phyloP scores from a whole-genome alignment of 2,329 filamentous ascomycete genomes.

The Metarhizium rileyi region DNA sequence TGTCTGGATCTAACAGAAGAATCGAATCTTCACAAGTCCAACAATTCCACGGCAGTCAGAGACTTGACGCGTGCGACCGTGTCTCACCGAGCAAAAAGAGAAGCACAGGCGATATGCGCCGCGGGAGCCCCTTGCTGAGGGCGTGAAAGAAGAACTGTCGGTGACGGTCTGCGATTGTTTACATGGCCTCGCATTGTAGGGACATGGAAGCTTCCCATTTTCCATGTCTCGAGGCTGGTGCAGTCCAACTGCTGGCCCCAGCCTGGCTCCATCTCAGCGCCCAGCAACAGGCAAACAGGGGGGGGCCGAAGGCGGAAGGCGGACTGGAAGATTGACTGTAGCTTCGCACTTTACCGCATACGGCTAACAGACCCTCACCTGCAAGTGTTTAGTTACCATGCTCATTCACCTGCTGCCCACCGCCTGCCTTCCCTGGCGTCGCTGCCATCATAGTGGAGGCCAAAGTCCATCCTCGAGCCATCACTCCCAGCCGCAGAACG shows the following conservation, averaged over 20 bases:
- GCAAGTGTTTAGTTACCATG: no score
- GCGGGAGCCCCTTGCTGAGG: not conserved
- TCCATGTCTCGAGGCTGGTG: no score
- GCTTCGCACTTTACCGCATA: not conserved
- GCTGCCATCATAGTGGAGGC: slow-evolving; percentile 4
- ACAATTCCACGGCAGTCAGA: not conserved
- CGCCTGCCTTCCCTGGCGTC: slow-evolving; percentile 4
- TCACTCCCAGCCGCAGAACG: not conserved
- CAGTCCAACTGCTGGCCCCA: not conserved
- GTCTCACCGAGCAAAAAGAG: not conserved
- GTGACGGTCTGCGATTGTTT: not conserved
- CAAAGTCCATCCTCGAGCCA: not conserved
- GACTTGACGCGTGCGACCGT: not conserved
- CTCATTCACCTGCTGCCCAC: not conserved
- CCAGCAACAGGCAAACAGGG: no score
- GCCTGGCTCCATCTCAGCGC: no score
- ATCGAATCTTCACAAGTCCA: not conserved
- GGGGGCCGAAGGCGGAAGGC: no score
- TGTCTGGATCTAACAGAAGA: slow-evolving; percentile 15
- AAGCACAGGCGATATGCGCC: slow-evolving; percentile 2
- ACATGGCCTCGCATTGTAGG: no score
- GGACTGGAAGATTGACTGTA: no score
- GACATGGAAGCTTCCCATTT: no score
- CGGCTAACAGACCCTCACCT: no score
- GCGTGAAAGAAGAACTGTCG: not conserved